phyloP scores from a whole-genome alignment of 345 rosid genomes.

The Sonneratia caseolaris region DNA sequence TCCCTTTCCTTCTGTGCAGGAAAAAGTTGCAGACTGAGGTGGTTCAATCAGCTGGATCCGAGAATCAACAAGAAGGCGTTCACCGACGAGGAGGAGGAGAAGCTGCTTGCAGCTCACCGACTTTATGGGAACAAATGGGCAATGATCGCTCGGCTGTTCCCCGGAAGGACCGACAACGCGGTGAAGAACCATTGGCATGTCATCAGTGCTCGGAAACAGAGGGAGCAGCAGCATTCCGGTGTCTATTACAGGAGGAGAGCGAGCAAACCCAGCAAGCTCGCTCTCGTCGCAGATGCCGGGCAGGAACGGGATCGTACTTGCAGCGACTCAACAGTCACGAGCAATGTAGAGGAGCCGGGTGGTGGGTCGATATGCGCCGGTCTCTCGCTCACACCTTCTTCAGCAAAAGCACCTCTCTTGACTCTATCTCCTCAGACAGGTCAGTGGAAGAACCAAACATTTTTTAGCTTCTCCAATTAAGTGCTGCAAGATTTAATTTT shows the following conservation, averaged over 20 bases:
- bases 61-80: constrained; percentile 33
- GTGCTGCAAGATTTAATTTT: neutral
- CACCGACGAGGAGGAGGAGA: constrained; percentile 36
- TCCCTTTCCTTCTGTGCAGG: constrained; percentile 17
- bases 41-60: constrained; percentile 47
- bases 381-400: constrained; percentile 14
- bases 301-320: neutral
- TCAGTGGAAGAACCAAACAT: neutral
- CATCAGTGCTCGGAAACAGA: constrained; percentile 14
- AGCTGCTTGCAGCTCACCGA: constrained; percentile 29
- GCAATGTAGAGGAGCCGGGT: constrained; percentile 11
- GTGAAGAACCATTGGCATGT: constrained; percentile 23
- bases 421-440: neutral
- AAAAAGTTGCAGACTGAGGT: constrained; percentile 41
- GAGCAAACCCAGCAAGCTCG: neutral
- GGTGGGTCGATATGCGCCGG: constrained; percentile 13
- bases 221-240: constrained; percentile 12
- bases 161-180: constrained; percentile 21
- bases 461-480: neutral
- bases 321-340: constrained; percentile 11
- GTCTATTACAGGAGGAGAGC: constrained; percentile 7
- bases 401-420: constrained; percentile 4
- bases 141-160: constrained; percentile 16
- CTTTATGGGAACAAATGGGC: constrained; percentile 43
- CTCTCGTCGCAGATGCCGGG: neutral